These are phyloP conservation scores for Kernera saxatilis DNA, from an alignment of 345 rosid genomes.

Conservation along the genomic window DNA sequence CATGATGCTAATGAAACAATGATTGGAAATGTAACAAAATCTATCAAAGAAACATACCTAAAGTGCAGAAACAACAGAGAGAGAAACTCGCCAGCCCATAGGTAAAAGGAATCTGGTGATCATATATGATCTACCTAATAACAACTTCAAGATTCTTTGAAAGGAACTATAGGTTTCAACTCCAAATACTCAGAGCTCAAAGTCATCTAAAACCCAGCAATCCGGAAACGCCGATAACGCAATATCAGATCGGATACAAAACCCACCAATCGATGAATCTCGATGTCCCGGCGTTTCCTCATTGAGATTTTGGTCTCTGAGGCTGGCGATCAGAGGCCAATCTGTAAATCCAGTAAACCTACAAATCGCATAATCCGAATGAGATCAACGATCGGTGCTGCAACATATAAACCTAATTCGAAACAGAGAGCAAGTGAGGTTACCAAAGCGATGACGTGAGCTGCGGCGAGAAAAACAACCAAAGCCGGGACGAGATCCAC, in stretches of 20 bases:
- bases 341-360: constrained; percentile 84
- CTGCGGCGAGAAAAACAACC: constrained; percentile 62
- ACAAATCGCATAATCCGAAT: neutral
- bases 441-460: constrained; percentile 78
- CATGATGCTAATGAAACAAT: neutral
- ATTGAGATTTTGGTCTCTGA: constrained; percentile 60
- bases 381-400: neutral
- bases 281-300: constrained; percentile 12
- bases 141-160: neutral
- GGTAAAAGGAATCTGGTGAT: neutral
- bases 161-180: neutral
- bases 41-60: neutral
- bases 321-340: constrained; percentile 74
- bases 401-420: neutral
- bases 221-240: neutral
- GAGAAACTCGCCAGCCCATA: neutral
- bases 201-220: neutral
- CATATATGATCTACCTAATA: neutral
- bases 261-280: neutral
- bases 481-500: constrained; percentile 54
- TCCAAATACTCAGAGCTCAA: neutral
- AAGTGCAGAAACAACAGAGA: neutral
- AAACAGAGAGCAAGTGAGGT: constrained; percentile 2
- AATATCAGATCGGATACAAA: neutral
- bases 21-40: neutral